Evolutionary conservation across 306 rosid genomes (phyloP).

Genomic region (Inga laurina): DNA sequence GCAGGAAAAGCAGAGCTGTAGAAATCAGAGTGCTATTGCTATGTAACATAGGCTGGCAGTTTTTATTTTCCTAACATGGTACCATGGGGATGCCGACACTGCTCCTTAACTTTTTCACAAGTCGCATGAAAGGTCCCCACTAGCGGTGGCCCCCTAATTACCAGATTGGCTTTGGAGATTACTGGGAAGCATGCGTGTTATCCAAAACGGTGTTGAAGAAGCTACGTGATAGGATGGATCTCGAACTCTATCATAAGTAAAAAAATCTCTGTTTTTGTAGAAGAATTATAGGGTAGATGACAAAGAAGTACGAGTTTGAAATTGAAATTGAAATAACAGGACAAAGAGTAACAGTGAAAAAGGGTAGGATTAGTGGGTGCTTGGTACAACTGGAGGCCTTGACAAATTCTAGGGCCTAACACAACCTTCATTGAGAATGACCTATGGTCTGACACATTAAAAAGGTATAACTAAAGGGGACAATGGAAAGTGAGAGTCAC

Average conservation of each 20-base stretch:
- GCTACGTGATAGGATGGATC: not conserved
- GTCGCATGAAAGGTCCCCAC: slow-evolving; percentile 41
- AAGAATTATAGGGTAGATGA: slow-evolving; percentile 9
- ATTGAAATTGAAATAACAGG: slow-evolving; percentile 13
- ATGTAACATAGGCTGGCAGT: slow-evolving; percentile 31
- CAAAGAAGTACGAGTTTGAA: slow-evolving; percentile 11
- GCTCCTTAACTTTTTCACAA: slow-evolving; percentile 32
- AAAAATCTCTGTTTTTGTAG: not conserved
- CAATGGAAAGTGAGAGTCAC: slow-evolving; percentile 42
- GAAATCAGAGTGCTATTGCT: slow-evolving; percentile 28
- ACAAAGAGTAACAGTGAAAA: not conserved
- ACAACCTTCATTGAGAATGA: slow-evolving; percentile 46
- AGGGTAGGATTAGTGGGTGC: not conserved
- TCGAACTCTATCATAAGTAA: slow-evolving; percentile 9
- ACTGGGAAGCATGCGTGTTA: not conserved
- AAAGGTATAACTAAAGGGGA: slow-evolving; percentile 24
- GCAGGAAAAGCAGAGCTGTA: slow-evolving; percentile 34
- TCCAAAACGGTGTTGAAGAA: not conserved
- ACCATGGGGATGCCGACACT: slow-evolving; percentile 43
- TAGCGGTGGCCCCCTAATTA: slow-evolving; percentile 7
- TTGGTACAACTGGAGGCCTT: slow-evolving; percentile 35
- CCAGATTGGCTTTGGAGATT: slow-evolving; percentile 24
- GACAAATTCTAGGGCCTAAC: slow-evolving; percentile 48
- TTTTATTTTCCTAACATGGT: slow-evolving; percentile 40
- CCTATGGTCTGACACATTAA: slow-evolving; percentile 55